Percentiles rank a stretch among this genome's conserved stretches.
Evolutionary conservation across 768 basidiomycete species (phyloP).

Genomic region (Trametes cubensis): DNA sequence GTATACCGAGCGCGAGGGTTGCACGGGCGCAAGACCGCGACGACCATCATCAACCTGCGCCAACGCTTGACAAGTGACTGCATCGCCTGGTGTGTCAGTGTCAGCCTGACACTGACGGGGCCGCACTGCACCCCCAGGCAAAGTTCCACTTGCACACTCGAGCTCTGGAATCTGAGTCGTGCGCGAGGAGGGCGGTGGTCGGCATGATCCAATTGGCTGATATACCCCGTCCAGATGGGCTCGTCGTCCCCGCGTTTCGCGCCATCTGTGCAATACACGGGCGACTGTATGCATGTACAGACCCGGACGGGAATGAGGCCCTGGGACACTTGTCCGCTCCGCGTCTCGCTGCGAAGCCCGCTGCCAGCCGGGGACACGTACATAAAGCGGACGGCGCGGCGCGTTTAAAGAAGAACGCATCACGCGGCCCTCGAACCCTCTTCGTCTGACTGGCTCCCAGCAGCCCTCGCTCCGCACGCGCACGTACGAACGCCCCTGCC

Average conservation of each 20-base stretch:
- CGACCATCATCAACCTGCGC: conserved; percentile 1
- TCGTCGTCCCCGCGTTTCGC: too few relatives aligned
- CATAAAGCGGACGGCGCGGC: conserved; percentile 8
- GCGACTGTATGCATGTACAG: too few relatives aligned
- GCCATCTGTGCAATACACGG: too few relatives aligned
- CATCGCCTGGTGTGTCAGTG: not conserved
- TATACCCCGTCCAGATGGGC: too few relatives aligned
- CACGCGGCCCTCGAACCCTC: not conserved
- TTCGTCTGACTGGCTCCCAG: not conserved
- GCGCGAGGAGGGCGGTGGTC: too few relatives aligned
- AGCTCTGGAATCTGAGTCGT: too few relatives aligned
- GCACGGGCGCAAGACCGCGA: not conserved
- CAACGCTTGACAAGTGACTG: not conserved
- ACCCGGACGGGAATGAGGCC: not conserved
- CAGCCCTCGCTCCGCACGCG: not conserved
- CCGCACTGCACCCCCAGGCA: not conserved
- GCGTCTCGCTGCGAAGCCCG: conserved; percentile 3
- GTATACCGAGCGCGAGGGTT: not conserved
- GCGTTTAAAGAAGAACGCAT: conserved; percentile 3
- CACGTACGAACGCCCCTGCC: not conserved
- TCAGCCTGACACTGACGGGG: not conserved
- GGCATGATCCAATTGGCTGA: too few relatives aligned
- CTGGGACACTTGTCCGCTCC: too few relatives aligned
- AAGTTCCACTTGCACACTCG: not conserved
- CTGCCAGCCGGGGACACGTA: not conserved